These are phyloP conservation scores for Venturia aucupariae DNA, from an alignment of 2,329 filamentous ascomycete genomes.

Conservation along the genomic window DNA sequence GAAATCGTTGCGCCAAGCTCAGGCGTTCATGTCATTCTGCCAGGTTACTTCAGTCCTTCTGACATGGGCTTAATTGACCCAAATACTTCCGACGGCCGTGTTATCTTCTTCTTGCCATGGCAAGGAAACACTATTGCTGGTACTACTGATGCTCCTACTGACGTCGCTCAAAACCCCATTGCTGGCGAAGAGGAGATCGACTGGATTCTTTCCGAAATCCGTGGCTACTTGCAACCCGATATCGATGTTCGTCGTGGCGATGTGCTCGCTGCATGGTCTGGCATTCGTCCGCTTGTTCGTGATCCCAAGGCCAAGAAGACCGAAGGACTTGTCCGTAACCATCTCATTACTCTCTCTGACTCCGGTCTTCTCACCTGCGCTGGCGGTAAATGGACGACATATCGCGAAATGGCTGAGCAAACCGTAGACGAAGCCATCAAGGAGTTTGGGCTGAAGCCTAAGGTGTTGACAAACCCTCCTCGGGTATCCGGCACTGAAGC, in stretches of 20 bases:
- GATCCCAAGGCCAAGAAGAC: constrained; percentile 80
- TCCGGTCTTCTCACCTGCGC: constrained; percentile 77
- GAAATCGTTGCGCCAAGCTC: constrained; percentile 81
- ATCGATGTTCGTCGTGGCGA: constrained; percentile 78
- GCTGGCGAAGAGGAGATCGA: constrained; percentile 77
- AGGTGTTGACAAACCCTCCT: constrained; percentile 49
- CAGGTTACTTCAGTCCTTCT: constrained; percentile 75
- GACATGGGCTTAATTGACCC: constrained; percentile 87
- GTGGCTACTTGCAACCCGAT: constrained; percentile 71
- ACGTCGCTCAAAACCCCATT: constrained; percentile 62
- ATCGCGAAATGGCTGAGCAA: constrained; percentile 87
- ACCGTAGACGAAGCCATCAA: constrained; percentile 72
- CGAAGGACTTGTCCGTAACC: constrained; percentile 79
- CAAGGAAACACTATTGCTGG: constrained; percentile 88
- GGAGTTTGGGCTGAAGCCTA: constrained; percentile 54
- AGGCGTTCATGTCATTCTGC: constrained; percentile 77
- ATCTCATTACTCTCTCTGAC: constrained; percentile 69
- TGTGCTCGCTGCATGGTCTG: constrained; percentile 84
- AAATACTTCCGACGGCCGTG: constrained; percentile 75
- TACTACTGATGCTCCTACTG: constrained; percentile 71
- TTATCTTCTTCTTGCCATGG: constrained; percentile 91
- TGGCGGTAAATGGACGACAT: constrained; percentile 88
- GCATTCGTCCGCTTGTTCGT: constrained; percentile 76
- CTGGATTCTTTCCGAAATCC: constrained; percentile 79
- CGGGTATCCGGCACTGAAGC: constrained; percentile 60